Base-by-base conservation (phyloP, 495 filamentous ascomycete species). In the Podospora sp. region DNA sequence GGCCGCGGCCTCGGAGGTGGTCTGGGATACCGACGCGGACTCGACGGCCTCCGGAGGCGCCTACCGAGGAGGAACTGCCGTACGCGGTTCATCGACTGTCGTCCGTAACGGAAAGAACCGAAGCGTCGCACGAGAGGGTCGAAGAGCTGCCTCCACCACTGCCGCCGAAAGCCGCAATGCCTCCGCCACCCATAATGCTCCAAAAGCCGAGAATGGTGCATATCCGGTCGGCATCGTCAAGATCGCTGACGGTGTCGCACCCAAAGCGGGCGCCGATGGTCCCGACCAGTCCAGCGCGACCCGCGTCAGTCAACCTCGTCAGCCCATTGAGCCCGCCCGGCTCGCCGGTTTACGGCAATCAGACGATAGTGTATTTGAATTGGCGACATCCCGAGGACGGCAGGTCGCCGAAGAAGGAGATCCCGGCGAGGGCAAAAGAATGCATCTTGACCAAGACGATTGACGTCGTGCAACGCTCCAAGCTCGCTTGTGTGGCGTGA, bases 11-110 rank as follows among this genome's bases (percentile, higher is more conserved):
- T 18, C 20, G 57, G 3, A 58, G 65, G 26, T n/a, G 57, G 18
- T 66, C 63, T 51, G 65, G 66, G 49, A 24, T 69, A 1, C 53
- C 62, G 0, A 70, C 61, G 8, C 49, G 70, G 27, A 65, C 71
- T 26, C 58, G 65, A 22, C 60, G 66, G 7, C 60, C 68, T 8
- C 29, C 9, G 22, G 60, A 12, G 18, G 21, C 1, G 27, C 46
- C 29, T 4, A 18, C 50, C 22, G 61, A 52, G 7, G 61, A 25
- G 22, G 27, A 36, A 46, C 61, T 33, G 6, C 49, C 61, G 46
- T 22, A 36, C 27, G 35, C 36, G 33, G 33, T 62, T 5, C 59
- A 49, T 49, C 59, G 59, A 29, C n/a, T 62, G 29, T 40, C 59
- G 20, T 36, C 59, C n/a, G 20, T 62, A 20, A 14, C 27, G 33